Conservation (phyloP, 2,329 filamentous ascomycete species). For the Colletotrichum destructivum region DNA sequence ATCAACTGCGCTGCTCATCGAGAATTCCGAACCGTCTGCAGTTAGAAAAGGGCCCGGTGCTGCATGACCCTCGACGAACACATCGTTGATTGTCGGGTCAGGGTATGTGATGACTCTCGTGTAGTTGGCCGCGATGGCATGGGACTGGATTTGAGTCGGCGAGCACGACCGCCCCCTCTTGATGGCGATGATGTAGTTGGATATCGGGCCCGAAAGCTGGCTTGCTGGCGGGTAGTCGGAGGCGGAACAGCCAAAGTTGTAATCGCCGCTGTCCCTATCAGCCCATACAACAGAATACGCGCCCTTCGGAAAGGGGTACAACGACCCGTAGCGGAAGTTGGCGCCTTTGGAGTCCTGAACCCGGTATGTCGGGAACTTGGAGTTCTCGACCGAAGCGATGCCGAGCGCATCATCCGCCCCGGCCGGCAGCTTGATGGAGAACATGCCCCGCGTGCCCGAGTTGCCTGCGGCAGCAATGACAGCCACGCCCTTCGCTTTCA, state of each 20-base stretch:
- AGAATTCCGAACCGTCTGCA: slow-evolving; percentile 24
- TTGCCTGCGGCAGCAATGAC: slow-evolving; percentile 69
- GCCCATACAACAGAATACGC: slow-evolving; percentile 31
- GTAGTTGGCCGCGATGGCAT: slow-evolving; percentile 35
- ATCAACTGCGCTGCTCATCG: slow-evolving; percentile 30
- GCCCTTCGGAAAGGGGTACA: slow-evolving; percentile 29
- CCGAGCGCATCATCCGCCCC: slow-evolving; percentile 63
- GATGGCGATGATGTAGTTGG: slow-evolving; percentile 19
- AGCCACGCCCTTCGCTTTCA: slow-evolving; percentile 67
- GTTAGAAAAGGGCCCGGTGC: slow-evolving; percentile 26
- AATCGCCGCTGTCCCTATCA: neutral
- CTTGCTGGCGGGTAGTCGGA: slow-evolving; percentile 20
- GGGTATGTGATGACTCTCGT: slow-evolving; percentile 35
- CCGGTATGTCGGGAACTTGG: slow-evolving; percentile 44
- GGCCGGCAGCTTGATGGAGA: slow-evolving; percentile 65
- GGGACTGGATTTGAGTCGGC: slow-evolving; percentile 13
- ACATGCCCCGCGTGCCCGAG: slow-evolving; percentile 60
- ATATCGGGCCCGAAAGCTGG: slow-evolving; percentile 2
- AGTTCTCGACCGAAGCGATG: slow-evolving; percentile 67
- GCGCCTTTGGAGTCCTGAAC: slow-evolving; percentile 16
- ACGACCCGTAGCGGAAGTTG: slow-evolving; percentile 32
- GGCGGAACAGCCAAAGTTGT: slow-evolving; percentile 28
- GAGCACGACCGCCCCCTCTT: slow-evolving; percentile 19
- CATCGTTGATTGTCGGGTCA: slow-evolving; percentile 26
- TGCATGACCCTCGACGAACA: slow-evolving; percentile 37